Evolutionary conservation across 225 moss, liverwort and hornwort genomes (phyloP).

Genomic region (Climacium dendroides): DNA sequence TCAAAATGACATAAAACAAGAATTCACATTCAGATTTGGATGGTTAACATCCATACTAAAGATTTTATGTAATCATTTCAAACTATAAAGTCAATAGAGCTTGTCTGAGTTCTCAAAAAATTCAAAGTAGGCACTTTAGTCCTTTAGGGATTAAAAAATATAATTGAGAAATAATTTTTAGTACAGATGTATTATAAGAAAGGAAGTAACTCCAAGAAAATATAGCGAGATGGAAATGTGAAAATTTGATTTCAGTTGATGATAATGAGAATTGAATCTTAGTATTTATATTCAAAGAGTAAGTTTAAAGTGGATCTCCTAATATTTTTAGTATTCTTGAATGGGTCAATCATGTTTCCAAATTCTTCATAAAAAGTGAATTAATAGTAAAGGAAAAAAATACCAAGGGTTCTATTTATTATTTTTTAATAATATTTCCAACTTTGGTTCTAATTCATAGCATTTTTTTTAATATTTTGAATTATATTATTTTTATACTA

Average conservation of each 20-base stretch:
- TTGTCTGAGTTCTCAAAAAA: rapidly evolving
- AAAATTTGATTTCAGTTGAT: neutral
- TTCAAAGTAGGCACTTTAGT: neutral
- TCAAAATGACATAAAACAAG: rapidly evolving
- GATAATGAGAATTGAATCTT: neutral
- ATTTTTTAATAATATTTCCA: neutral
- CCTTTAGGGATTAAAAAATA: too few relatives aligned
- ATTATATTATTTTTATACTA: neutral
- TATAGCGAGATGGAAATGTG: neutral
- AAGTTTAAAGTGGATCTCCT: neutral
- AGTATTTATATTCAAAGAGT: neutral
- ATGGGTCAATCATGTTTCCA: neutral
- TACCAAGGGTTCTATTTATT: neutral
- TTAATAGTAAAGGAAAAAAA: neutral
- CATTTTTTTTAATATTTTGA: neutral
- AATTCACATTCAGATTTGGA: neutral
- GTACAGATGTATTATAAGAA: neutral
- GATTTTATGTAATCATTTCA: neutral
- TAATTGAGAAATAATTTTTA: too few relatives aligned
- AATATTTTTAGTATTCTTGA: neutral
- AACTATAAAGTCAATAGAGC: neutral
- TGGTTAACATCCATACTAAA: rapidly evolving
- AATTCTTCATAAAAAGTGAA: neutral
- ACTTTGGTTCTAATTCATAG: neutral
- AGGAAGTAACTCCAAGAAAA: neutral